Percentiles rank a stretch among this genome's conserved stretches.
These are phyloP conservation scores for Jatropha curcas DNA, from an alignment of 345 rosid species.

Conservation along the genomic window DNA sequence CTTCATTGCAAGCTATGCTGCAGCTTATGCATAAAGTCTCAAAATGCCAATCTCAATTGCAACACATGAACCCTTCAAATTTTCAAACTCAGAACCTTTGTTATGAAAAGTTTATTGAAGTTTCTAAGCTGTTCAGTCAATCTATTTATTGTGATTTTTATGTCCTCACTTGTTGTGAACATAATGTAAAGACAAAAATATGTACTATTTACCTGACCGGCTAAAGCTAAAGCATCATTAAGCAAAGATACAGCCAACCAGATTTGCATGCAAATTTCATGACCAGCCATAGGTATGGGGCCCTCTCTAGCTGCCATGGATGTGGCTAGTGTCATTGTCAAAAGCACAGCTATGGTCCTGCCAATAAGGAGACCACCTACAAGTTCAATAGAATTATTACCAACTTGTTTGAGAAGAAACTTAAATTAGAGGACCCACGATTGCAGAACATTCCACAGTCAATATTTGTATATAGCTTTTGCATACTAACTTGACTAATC, in stretches of 20 bases:
- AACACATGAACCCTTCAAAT: background rate
- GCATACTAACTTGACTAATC: background rate
- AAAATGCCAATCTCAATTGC: background rate
- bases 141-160: background rate
- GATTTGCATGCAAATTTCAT: constrained; percentile 84
- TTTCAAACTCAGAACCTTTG: background rate
- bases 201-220: constrained; percentile 70
- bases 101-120: background rate
- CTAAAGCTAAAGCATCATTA: constrained; percentile 92
- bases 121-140: background rate
- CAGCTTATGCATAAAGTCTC: background rate
- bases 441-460: background rate
- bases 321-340: constrained; percentile 78
- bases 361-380: constrained; percentile 91
- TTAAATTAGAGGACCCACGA: background rate
- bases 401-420: background rate
- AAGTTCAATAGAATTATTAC: constrained; percentile 10
- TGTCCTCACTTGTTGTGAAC: background rate
- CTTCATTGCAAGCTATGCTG: background rate
- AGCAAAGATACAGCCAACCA: constrained; percentile 93
- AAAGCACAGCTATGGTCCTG: constrained; percentile 79
- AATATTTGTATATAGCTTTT: background rate
- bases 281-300: constrained; percentile 87
- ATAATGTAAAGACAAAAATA: background rate
- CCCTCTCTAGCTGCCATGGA: constrained; percentile 90